These are phyloP conservation scores for Irpex sp. DNA, from an alignment of 1,284 basidiomycete species.

Conservation along the genomic window DNA sequence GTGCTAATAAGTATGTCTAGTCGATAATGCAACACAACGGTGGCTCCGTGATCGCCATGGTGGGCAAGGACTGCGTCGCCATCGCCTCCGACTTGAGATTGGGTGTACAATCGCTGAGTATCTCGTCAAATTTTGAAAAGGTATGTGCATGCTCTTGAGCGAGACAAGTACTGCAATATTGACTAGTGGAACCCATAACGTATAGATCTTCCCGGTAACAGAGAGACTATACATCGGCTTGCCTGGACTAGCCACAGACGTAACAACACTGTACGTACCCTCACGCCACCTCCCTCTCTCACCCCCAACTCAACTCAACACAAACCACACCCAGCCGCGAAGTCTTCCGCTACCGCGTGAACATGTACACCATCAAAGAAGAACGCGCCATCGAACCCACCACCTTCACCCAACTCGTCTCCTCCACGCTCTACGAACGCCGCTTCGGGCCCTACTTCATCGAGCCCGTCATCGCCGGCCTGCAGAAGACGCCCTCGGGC, in stretches of 20 bases:
- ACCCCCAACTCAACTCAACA: too few species aligned
- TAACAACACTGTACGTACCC: slow-evolving; percentile 77
- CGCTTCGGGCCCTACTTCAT: slow-evolving; percentile 97
- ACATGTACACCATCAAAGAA: slow-evolving; percentile 99
- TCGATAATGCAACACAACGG: slow-evolving; percentile 89
- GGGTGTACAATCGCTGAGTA: slow-evolving; percentile 86
- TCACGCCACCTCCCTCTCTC: too few species aligned
- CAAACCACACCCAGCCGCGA: slow-evolving; percentile 56
- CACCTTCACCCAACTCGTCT: slow-evolving; percentile 94
- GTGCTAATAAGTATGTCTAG: slow-evolving; percentile 33
- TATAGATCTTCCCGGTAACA: slow-evolving; percentile 89
- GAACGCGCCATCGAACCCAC: slow-evolving; percentile 96
- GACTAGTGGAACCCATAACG: background rate
- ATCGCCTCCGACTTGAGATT: slow-evolving; percentile 95
- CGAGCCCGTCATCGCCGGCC: slow-evolving; percentile 94
- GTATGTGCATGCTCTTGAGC: slow-evolving; percentile 35
- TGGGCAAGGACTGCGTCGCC: slow-evolving; percentile 97
- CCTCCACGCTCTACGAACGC: slow-evolving; percentile 95
- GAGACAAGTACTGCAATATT: too few species aligned
- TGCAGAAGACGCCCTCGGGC: slow-evolving; percentile 73
- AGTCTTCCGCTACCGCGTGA: slow-evolving; percentile 89
- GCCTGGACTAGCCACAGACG: slow-evolving; percentile 92
- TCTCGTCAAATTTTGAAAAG: slow-evolving; percentile 94
- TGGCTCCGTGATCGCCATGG: slow-evolving; percentile 98
- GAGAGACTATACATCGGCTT: slow-evolving; percentile 93